These are phyloP conservation scores for Lactifluus subvellereus DNA, from an alignment of 768 basidiomycete genomes.

Conservation along the genomic window DNA sequence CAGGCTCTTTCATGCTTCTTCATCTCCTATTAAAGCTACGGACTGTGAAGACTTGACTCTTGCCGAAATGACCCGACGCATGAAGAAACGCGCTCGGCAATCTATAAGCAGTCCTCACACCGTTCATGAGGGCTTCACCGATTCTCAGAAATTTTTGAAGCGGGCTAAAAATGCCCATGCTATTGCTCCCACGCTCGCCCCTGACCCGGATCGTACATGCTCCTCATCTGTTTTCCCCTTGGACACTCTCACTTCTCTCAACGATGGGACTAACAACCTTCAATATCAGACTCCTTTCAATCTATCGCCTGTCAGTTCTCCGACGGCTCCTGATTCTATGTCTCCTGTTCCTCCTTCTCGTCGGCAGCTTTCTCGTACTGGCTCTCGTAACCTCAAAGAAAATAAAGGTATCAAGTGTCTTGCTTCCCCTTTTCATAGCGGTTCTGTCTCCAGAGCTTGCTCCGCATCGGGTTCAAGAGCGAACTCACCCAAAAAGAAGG, in stretches of 20 bases:
- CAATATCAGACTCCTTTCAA: conserved; percentile 24
- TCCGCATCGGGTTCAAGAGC: conserved; percentile 32
- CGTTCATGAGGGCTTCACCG: background rate
- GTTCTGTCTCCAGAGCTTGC: conserved; percentile 37
- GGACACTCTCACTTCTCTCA: conserved; percentile 17
- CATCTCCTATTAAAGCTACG: conserved; percentile 29
- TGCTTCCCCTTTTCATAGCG: conserved; percentile 44
- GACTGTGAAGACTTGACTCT: conserved; percentile 33
- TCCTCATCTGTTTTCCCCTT: conserved; percentile 2
- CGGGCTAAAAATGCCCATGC: conserved; percentile 30
- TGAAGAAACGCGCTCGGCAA: conserved; percentile 46
- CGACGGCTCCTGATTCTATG: conserved; percentile 32
- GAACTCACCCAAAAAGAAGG: conserved; percentile 25
- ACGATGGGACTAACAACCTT: conserved; percentile 25
- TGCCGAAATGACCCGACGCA: conserved; percentile 39
- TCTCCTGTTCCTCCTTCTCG: conserved; percentile 40
- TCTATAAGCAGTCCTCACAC: conserved; percentile 27
- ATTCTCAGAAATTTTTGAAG: conserved; percentile 32
- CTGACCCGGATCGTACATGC: background rate
- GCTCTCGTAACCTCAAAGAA: conserved; percentile 39
- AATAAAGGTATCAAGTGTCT: conserved; percentile 30
- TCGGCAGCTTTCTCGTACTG: conserved; percentile 35
- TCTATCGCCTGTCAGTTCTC: conserved; percentile 23
- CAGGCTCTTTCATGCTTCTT: conserved; percentile 12
- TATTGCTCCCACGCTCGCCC: conserved; percentile 9